A percentile compares a stretch with the other conserved stretches of the same genome.
Evolutionary conservation across 192 early-diverging fungal genomes (phyloP).

Genomic region (Thamnidium elegans): DNA sequence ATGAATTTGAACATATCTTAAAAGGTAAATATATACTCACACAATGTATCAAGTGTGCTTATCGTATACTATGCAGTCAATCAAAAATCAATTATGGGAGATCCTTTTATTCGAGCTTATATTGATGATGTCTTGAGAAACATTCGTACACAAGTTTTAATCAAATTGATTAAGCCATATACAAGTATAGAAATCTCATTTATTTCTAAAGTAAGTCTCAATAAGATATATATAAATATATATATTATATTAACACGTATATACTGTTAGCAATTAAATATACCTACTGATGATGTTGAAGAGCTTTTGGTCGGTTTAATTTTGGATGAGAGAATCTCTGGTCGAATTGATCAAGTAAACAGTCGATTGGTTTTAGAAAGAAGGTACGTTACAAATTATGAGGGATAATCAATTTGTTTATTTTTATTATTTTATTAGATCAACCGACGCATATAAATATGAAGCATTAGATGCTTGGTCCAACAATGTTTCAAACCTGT

Average conservation of each 20-base stretch:
- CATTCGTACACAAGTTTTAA: slow-evolving; percentile 88
- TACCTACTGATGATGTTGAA: slow-evolving; percentile 75
- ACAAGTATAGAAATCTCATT: slow-evolving; percentile 84
- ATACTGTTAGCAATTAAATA: slow-evolving; percentile 64
- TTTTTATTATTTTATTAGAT: slow-evolving; percentile 39
- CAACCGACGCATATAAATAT: slow-evolving; percentile 61
- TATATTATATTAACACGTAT: background rate
- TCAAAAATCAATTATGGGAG: slow-evolving; percentile 75
- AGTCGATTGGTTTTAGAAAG: slow-evolving; percentile 68
- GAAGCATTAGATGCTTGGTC: slow-evolving; percentile 74
- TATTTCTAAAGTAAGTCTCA: slow-evolving; percentile 62
- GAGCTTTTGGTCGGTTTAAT: slow-evolving; percentile 85
- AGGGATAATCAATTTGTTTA: background rate
- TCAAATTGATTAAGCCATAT: slow-evolving; percentile 85
- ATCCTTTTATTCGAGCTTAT: slow-evolving; percentile 86
- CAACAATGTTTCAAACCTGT: slow-evolving; percentile 55
- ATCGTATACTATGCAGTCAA: slow-evolving; percentile 46
- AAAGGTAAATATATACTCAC: slow-evolving; percentile 30
- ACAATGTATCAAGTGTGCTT: background rate
- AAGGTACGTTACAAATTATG: slow-evolving; percentile 42
- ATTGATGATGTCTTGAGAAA: slow-evolving; percentile 91
- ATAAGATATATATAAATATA: too few relatives aligned
- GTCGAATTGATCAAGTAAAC: slow-evolving; percentile 89
- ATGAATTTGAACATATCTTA: slow-evolving; percentile 86
- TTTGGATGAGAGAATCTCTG: slow-evolving; percentile 82